Evolutionary conservation across 495 filamentous ascomycete species (phyloP).

Genomic region (Tuber magnatum): DNA sequence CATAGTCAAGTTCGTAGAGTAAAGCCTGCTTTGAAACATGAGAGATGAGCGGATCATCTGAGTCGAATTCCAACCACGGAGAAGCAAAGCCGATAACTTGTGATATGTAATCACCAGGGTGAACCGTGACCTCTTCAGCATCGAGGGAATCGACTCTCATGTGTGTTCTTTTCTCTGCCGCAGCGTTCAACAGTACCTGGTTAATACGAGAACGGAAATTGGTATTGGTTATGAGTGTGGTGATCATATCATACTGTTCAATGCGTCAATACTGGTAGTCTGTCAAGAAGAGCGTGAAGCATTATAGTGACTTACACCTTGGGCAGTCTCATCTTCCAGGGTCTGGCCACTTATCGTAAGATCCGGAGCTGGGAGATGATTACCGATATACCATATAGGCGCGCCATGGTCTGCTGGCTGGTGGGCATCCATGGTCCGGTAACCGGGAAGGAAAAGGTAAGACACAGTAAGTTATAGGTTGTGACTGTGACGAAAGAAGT

Average conservation of each 20-base stretch:
- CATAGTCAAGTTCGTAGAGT: conserved; percentile 84
- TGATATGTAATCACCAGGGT: conserved; percentile 38
- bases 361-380: conserved; percentile 35
- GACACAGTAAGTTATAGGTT: neutral
- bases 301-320: conserved; percentile 27
- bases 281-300: neutral
- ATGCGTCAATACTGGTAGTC: conserved; percentile 10
- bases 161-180: conserved; percentile 56
- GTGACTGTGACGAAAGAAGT: neutral
- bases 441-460: neutral
- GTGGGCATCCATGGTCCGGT: conserved; percentile 31
- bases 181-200: conserved; percentile 39
- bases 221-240: conserved; percentile 74
- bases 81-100: conserved; percentile 38
- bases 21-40: conserved; percentile 52
- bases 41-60: conserved; percentile 34
- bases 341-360: conserved; percentile 23
- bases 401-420: conserved; percentile 26
- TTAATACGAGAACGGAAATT: conserved; percentile 71
- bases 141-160: conserved; percentile 40
- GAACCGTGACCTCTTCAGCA: conserved; percentile 37
- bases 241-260: conserved; percentile 83
- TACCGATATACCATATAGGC: conserved; percentile 38
- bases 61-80: conserved; percentile 40
- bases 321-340: conserved; percentile 26